Evolutionary conservation across 306 rosid genomes (phyloP).

Genomic region (Prosopis cineraria): DNA sequence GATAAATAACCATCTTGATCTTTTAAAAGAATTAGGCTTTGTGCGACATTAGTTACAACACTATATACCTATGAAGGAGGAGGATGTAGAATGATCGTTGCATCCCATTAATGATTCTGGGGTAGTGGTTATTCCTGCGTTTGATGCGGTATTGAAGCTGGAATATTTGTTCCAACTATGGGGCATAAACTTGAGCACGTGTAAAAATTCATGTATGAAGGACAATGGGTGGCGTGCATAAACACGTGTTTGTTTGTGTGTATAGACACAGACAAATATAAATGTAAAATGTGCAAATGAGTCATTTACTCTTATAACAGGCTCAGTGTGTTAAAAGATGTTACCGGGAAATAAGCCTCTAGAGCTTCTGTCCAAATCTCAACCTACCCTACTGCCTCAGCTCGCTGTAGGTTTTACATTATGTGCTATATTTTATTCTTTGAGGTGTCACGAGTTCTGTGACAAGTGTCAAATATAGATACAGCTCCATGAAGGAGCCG

Average conservation of each 20-base stretch:
- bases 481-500: neutral
- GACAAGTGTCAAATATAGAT: neutral
- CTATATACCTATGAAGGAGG: neutral
- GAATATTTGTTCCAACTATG: neutral
- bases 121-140: neutral
- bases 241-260: neutral
- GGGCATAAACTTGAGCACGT: neutral
- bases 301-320: neutral
- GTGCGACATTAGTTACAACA: neutral
- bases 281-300: neutral
- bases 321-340: neutral
- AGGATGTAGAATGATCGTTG: neutral
- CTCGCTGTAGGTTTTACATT: neutral
- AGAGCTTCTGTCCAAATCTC: neutral
- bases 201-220: neutral
- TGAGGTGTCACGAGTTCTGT: neutral
- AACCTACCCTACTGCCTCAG: neutral
- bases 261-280: neutral
- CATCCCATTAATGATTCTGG: neutral
- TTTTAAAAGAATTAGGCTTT: neutral
- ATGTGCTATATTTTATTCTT: neutral
- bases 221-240: neutral
- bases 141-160: neutral
- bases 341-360: neutral
- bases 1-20: neutral